Conservation (phyloP, 2,329 filamentous ascomycete species). For the Ceratocystis huliohia region DNA sequence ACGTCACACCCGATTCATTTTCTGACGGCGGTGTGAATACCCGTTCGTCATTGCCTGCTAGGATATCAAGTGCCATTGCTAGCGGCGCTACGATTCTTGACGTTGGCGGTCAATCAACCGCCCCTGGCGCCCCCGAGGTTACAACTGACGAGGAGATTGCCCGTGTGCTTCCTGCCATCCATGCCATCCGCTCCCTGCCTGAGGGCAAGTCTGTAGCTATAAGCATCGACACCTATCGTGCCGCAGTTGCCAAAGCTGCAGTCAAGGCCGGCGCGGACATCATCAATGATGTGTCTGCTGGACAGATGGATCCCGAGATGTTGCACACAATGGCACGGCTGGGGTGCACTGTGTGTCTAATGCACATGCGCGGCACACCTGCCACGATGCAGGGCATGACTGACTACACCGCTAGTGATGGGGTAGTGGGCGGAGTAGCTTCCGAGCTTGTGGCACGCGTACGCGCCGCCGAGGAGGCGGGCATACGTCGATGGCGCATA, state of each 20-base stretch:
- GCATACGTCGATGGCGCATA: slow-evolving; percentile 84
- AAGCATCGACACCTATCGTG: slow-evolving; percentile 87
- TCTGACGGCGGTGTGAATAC: slow-evolving; percentile 70
- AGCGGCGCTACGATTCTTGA: slow-evolving; percentile 76
- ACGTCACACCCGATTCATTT: slow-evolving; percentile 92
- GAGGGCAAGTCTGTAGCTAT: slow-evolving; percentile 54
- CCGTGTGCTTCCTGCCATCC: slow-evolving; percentile 69
- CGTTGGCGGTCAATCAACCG: slow-evolving; percentile 84
- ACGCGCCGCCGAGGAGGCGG: slow-evolving; percentile 60
- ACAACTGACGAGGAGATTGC: slow-evolving; percentile 59
- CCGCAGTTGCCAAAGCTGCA: slow-evolving; percentile 64
- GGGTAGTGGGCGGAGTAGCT: slow-evolving; percentile 52
- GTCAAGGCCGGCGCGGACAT: slow-evolving; percentile 73
- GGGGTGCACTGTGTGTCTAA: slow-evolving; percentile 66
- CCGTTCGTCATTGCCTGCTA: slow-evolving; percentile 46
- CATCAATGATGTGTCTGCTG: slow-evolving; percentile 88
- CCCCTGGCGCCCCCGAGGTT: slow-evolving; percentile 60
- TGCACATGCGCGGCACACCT: slow-evolving; percentile 89
- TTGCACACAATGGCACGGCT: slow-evolving; percentile 64
- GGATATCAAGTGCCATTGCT: slow-evolving; percentile 53
- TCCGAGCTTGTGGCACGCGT: slow-evolving; percentile 59
- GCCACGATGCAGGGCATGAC: slow-evolving; percentile 63
- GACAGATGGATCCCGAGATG: slow-evolving; percentile 67
- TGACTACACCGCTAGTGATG: slow-evolving; percentile 54
- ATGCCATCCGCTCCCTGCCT: slow-evolving; percentile 54